phyloP scores from a whole-genome alignment of 1,284 basidiomycete species.

The Sparassis latifolia region DNA sequence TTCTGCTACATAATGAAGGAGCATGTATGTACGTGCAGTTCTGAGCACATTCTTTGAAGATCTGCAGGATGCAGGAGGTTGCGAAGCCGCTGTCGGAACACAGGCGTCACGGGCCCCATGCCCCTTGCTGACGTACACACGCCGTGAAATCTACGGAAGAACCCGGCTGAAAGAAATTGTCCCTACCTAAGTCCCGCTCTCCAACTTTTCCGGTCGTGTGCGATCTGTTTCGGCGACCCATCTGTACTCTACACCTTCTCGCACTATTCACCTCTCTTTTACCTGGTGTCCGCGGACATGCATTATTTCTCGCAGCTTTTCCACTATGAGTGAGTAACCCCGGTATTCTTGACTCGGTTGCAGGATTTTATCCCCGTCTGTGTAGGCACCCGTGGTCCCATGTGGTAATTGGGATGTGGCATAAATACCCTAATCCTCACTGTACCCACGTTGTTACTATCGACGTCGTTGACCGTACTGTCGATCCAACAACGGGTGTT shows the following conservation, averaged over 20 bases:
- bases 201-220: conserved; percentile 4
- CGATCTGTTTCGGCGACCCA: background rate
- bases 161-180: too few relatives aligned
- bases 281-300: conserved; percentile 33
- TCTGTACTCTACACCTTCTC: conserved; percentile 4
- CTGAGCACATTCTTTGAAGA: too few relatives aligned
- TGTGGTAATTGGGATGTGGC: conserved; percentile 86
- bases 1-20: too few relatives aligned
- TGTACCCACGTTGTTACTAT: conserved; percentile 89
- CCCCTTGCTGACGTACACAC: too few relatives aligned
- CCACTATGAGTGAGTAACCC: conserved; percentile 56
- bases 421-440: conserved; percentile 93
- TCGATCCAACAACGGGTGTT: conserved; percentile 80
- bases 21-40: too few relatives aligned
- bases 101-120: too few relatives aligned
- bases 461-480: conserved; percentile 80
- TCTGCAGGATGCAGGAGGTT: too few relatives aligned
- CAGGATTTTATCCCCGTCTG: background rate
- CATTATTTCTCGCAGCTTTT: conserved; percentile 74
- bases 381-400: conserved; percentile 81
- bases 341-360: background rate
- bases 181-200: too few relatives aligned
- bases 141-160: too few relatives aligned
- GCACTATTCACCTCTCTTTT: conserved; percentile 3
- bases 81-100: too few relatives aligned